Percentiles rank a stretch among this genome's conserved stretches.
These are phyloP conservation scores for Kazachstania bromeliacearum DNA, from an alignment of 805 yeast genomes.

Conservation along the genomic window DNA sequence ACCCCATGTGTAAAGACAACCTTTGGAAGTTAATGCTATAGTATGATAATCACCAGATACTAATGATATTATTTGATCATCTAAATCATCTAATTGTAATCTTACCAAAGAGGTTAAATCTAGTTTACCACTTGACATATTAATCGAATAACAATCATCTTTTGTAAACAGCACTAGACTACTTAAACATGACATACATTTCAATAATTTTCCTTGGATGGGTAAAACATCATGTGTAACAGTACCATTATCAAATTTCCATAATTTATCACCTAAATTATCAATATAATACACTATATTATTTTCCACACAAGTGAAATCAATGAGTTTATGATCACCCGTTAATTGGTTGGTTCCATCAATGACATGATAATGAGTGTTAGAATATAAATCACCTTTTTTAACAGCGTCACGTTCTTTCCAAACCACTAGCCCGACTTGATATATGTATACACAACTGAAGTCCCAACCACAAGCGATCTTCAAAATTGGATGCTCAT, in stretches of 20 bases:
- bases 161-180: conserved; percentile 48
- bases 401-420: conserved; percentile 27
- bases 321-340: conserved; percentile 36
- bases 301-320: conserved; percentile 43
- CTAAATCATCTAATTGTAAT: conserved; percentile 28
- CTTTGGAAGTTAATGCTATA: conserved; percentile 50
- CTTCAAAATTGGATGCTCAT: conserved; percentile 32
- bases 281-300: conserved; percentile 43
- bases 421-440: conserved; percentile 55
- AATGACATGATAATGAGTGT: conserved; percentile 35
- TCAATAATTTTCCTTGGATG: conserved; percentile 33
- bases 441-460: conserved; percentile 40
- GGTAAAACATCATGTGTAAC: conserved; percentile 8
- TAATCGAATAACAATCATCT: conserved; percentile 31
- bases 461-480: conserved; percentile 62
- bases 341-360: conserved; percentile 32
- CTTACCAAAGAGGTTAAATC: conserved; percentile 8
- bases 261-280: conserved; percentile 33
- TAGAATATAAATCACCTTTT: conserved; percentile 24
- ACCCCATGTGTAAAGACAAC: conserved; percentile 60
- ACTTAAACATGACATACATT: conserved; percentile 46
- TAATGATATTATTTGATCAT: conserved; percentile 42
- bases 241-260: conserved; percentile 23
- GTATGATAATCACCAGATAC: conserved; percentile 67
- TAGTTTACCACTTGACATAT: conserved; percentile 13